Percentiles rank a stretch among this genome's conserved stretches.
Conservation (phyloP, 371 early-diverging fungal genomes). For the Actinomortierella ambigua region DNA sequence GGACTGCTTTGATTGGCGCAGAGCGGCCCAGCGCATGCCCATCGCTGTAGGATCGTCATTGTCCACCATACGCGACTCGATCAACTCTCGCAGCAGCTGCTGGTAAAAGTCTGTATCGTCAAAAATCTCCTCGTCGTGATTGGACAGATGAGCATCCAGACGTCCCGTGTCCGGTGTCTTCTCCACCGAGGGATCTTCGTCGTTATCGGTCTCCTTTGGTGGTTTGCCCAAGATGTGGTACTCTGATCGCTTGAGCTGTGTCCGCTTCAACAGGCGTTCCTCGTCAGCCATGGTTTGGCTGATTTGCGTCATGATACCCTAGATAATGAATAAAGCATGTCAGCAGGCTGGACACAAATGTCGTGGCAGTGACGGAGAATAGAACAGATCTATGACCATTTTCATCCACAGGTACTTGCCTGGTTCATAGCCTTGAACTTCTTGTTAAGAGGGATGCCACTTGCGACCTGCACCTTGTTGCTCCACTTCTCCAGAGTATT, state of each 20-base stretch:
- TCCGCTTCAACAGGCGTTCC: conserved; percentile 84
- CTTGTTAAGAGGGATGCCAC: conserved; percentile 73
- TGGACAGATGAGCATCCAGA: conserved; percentile 69
- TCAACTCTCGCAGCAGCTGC: conserved; percentile 88
- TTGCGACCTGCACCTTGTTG: conserved; percentile 82
- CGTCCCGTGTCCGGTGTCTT: conserved; percentile 27
- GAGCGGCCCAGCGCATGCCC: conserved; percentile 84
- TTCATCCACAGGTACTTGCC: conserved; percentile 25
- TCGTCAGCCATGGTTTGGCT: conserved; percentile 70
- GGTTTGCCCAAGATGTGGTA: conserved; percentile 61
- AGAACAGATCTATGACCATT: too few relatives aligned
- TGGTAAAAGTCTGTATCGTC: conserved; percentile 97
- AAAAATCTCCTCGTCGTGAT: conserved; percentile 87
- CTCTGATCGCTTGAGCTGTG: conserved; percentile 78
- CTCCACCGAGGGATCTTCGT: conserved; percentile 27
- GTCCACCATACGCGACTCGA: conserved; percentile 90
- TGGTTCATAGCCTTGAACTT: conserved; percentile 96
- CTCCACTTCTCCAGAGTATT: conserved; percentile 93
- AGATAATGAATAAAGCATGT: background rate
- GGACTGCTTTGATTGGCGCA: conserved; percentile 72
- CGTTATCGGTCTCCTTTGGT: conserved; percentile 20
- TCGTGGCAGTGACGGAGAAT: background rate
- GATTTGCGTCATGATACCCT: conserved; percentile 80
- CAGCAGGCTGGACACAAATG: background rate
- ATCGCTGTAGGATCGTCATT: conserved; percentile 81